phyloP scores from a whole-genome alignment of 805 yeast species.

The Cyberlindnera veronae region DNA sequence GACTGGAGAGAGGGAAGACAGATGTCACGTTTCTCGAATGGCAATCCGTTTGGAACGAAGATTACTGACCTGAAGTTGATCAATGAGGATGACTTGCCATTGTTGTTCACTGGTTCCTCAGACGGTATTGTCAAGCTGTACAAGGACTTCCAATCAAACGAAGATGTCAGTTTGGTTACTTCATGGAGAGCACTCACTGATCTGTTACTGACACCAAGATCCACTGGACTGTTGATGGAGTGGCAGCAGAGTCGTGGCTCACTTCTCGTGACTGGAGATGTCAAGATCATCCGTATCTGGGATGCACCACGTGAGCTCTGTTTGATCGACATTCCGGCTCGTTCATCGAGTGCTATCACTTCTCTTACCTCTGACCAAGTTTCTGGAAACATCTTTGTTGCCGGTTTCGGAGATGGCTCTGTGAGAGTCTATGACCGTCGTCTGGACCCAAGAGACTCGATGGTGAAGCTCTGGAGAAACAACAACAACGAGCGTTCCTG shows the following conservation, averaged over 20 bases:
- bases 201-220: constrained; percentile 71
- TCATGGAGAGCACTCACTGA: constrained; percentile 95
- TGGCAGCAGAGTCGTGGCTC: constrained; percentile 98
- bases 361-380: constrained; percentile 92
- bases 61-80: constrained; percentile 82
- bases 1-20: constrained; percentile 71
- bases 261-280: constrained; percentile 90
- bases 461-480: constrained; percentile 81
- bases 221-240: constrained; percentile 81
- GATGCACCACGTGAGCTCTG: constrained; percentile 94
- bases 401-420: constrained; percentile 91
- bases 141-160: constrained; percentile 62
- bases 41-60: constrained; percentile 83
- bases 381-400: constrained; percentile 84
- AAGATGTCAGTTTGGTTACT: constrained; percentile 60
- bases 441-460: constrained; percentile 75
- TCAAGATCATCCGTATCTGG: constrained; percentile 87
- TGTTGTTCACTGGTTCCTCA: constrained; percentile 82
- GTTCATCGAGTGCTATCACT: constrained; percentile 86
- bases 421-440: constrained; percentile 89
- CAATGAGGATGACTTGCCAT: constrained; percentile 89
- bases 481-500: constrained; percentile 43
- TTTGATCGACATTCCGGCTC: constrained; percentile 82
- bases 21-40: constrained; percentile 70
- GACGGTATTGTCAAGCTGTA: constrained; percentile 93